A percentile compares a stretch with the other conserved stretches of the same genome.
Evolutionary conservation across 352 stramenopile genomes (phyloP).

Genomic region (Paralagenidium karlingii): DNA sequence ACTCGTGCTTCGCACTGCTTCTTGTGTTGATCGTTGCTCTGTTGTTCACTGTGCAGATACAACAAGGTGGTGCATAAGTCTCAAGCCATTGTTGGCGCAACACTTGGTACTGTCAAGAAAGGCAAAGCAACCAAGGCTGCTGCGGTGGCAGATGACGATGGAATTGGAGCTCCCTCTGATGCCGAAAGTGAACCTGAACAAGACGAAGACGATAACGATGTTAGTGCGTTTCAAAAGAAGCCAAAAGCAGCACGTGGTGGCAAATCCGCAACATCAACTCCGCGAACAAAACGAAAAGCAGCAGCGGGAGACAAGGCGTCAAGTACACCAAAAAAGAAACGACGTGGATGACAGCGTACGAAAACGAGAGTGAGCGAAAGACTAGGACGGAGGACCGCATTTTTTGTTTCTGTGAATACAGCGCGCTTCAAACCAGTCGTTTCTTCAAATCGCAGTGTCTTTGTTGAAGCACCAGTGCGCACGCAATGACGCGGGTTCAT

Average conservation of each 20-base stretch:
- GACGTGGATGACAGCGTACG: not conserved
- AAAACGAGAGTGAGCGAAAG: too few species aligned
- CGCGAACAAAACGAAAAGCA: slow-evolving; percentile 23
- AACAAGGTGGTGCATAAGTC: slow-evolving; percentile 90
- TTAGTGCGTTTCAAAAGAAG: slow-evolving; percentile 81
- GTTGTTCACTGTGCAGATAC: slow-evolving; percentile 61
- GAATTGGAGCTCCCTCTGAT: slow-evolving; percentile 38
- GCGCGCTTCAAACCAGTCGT: too few species aligned
- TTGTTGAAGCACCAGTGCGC: too few species aligned
- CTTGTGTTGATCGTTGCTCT: not conserved
- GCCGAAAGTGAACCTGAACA: slow-evolving; percentile 56
- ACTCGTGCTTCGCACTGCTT: not conserved
- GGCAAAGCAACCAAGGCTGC: slow-evolving; percentile 20
- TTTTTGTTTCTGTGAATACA: too few species aligned
- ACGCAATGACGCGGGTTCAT: too few species aligned
- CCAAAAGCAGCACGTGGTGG: slow-evolving; percentile 8
- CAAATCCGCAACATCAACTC: slow-evolving; percentile 38
- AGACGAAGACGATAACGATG: slow-evolving; percentile 39
- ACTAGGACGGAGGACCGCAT: too few species aligned
- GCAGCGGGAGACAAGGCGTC: not conserved
- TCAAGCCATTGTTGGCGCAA: slow-evolving; percentile 87
- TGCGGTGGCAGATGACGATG: slow-evolving; percentile 27
- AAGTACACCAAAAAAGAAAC: too few species aligned
- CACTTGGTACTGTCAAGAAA: slow-evolving; percentile 66
- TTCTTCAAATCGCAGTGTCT: too few species aligned